phyloP scores from a whole-genome alignment of 2,329 filamentous ascomycete genomes.

The Clonostachys solani region DNA sequence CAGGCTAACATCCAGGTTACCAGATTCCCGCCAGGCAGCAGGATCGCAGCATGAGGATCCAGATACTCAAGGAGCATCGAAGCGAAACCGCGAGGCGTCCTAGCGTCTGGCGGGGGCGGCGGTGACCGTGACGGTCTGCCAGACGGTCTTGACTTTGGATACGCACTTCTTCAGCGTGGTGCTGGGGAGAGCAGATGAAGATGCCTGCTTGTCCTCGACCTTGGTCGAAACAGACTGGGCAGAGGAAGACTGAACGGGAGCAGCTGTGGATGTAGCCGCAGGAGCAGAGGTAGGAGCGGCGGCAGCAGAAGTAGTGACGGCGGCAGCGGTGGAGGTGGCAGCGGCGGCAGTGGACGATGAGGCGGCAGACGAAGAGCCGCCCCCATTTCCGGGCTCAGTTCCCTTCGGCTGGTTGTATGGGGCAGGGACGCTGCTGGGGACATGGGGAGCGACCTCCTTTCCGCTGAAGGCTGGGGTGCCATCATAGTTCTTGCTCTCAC shows the following conservation, averaged over 20 bases:
- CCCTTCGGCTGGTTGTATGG: conserved; percentile 17
- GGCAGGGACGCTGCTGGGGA: conserved; percentile 25
- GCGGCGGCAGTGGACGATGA: conserved; percentile 1
- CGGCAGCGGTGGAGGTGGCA: not conserved
- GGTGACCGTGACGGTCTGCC: no score
- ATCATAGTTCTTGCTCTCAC: conserved; percentile 31
- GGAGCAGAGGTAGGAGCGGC: not conserved
- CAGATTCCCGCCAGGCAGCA: no score
- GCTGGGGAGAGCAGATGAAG: no score
- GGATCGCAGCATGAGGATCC: no score
- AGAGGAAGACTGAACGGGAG: not conserved
- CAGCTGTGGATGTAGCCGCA: not conserved
- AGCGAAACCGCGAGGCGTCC: no score
- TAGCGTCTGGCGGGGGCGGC: no score
- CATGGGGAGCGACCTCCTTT: conserved; percentile 18
- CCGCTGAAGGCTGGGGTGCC: conserved; percentile 43
- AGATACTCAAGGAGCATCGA: no score
- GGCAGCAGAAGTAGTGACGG: conserved; percentile 1
- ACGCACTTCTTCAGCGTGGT: no score
- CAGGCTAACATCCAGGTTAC: no score
- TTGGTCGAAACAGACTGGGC: not conserved
- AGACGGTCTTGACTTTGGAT: no score
- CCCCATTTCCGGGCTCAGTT: conserved; percentile 7
- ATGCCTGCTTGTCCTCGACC: not conserved
- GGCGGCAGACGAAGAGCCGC: conserved; percentile 6